These are phyloP conservation scores for Chenopodium suecicum DNA, from an alignment of 148 eudicot species.

Conservation along the genomic window DNA sequence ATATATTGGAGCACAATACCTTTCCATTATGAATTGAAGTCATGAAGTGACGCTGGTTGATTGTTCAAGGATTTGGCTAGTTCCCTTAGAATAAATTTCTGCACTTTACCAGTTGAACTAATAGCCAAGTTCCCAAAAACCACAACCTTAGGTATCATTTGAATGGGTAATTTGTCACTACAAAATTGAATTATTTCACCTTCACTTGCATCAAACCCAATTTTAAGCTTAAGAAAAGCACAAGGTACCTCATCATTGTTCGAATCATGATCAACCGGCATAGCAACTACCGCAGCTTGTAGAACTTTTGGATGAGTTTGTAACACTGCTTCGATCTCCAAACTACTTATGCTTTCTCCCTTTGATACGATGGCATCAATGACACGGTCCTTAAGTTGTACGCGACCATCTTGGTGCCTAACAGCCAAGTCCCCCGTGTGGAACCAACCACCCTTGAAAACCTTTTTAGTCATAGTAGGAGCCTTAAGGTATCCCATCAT, in stretches of 20 bases:
- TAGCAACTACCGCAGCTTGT: constrained; percentile 22
- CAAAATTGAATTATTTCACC: constrained; percentile 20
- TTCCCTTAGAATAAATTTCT: constrained; percentile 25
- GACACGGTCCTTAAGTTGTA: constrained; percentile 24
- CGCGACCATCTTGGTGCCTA: constrained; percentile 10
- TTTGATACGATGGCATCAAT: constrained; percentile 9
- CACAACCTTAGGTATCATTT: constrained; percentile 20
- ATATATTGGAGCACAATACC: not conserved
- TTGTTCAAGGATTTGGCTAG: constrained; percentile 5
- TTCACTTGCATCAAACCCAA: constrained; percentile 14
- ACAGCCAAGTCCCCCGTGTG: constrained; percentile 25
- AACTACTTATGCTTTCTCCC: constrained; percentile 15
- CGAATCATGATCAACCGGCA: not conserved
- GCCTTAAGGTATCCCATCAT: constrained; percentile 20
- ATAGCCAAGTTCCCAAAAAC: constrained; percentile 23
- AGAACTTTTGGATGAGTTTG: constrained; percentile 21
- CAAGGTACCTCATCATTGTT: constrained; percentile 13
- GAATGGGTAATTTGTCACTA: constrained; percentile 1
- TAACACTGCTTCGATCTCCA: constrained; percentile 25
- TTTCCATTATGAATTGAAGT: not conserved
- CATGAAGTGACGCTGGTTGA: not conserved
- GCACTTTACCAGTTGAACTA: constrained; percentile 28
- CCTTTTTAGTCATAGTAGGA: not conserved
- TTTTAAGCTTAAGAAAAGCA: constrained; percentile 25
- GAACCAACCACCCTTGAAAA: constrained; percentile 20